Evolutionary conservation across 2,329 filamentous ascomycete genomes (phyloP), one percentile per base, ranked within the genome.

Genomic region (Pseudophaeomoniella oleicola): DNA sequence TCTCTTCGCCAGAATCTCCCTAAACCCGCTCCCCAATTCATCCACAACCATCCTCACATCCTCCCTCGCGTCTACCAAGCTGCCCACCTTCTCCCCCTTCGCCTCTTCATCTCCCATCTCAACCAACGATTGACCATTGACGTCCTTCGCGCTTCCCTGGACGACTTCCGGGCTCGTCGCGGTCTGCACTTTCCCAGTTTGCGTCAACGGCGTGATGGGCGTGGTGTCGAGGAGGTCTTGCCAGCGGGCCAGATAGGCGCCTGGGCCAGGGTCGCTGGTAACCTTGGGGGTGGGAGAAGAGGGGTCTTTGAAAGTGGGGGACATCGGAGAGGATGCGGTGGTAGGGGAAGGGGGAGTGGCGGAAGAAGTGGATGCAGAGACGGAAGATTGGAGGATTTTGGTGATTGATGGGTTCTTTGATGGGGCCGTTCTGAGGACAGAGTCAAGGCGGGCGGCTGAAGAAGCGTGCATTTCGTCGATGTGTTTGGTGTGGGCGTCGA

Each of bases 231-330:
- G 62, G 4, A 86, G 61, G 1, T 70, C 62, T 51, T 85, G 78
- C 81, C 82, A 87, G 35, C 75, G 69, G 1, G 72, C 66, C 16
- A 86, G 68, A 50, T 81, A 87, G 33, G 80, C 71, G 1, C 82
- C 82, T 0, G 82, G 81, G 0, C 80, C 81, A 16, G 64, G 66
- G 37, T 69, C 68, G 22, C 60, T 43, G 9, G 39, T 37, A 3
- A 46, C 37, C 31, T 40, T 35, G 3, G 43, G 42, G 3, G 42
- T 34, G 4, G 41, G 30, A 15, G 22, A 27, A n/a, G 22, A 27
- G 6, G 22, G 22, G 22, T 9, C n/a, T n/a, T 27, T 27, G 22
- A 27, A 27, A n/a, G 22, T 33, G 35, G 30, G 32, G 9, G 18
- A 30, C 27, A n/a, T 4, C 31, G 10, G 36, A 2, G 43, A 39